Evolutionary conservation across 2,329 filamentous ascomycete species (phyloP).

Genomic region (Thermothelomyces thermophilus): DNA sequence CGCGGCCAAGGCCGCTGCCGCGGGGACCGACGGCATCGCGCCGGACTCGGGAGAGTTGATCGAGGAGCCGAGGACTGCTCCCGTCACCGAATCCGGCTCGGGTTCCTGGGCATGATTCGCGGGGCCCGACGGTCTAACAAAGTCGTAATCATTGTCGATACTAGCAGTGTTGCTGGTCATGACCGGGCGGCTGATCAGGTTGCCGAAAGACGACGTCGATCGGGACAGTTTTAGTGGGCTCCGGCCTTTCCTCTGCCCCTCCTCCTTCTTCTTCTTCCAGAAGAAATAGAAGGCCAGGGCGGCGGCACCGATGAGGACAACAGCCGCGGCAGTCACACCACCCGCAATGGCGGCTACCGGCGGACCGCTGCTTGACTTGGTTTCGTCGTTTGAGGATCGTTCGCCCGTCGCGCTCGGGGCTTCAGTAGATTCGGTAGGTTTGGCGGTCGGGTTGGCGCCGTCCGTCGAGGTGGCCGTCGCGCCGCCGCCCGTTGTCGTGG

Average conservation of each 20-base stretch:
- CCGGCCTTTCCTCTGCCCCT: slow-evolving; percentile 16
- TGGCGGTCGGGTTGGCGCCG: slow-evolving; percentile 19
- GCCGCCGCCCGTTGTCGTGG: slow-evolving; percentile 20
- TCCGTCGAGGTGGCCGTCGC: slow-evolving; percentile 14
- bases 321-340: slow-evolving; percentile 40
- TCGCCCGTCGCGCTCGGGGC: background rate
- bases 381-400: background rate
- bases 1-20: background rate
- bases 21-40: slow-evolving; percentile 3
- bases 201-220: slow-evolving; percentile 38
- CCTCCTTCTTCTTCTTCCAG: slow-evolving; percentile 26
- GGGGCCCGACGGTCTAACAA: slow-evolving; percentile 27
- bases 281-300: slow-evolving; percentile 37
- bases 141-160: slow-evolving; percentile 50
- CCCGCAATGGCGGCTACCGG: slow-evolving; percentile 41
- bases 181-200: slow-evolving; percentile 53
- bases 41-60: slow-evolving; percentile 3
- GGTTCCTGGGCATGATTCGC: slow-evolving; percentile 11
- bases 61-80: slow-evolving; percentile 14
- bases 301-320: slow-evolving; percentile 36
- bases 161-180: slow-evolving; percentile 30
- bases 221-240: slow-evolving; percentile 26
- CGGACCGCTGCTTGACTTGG: slow-evolving; percentile 23
- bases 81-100: slow-evolving; percentile 9
- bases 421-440: slow-evolving; percentile 1